Evolutionary conservation across 148 eudicot genomes (phyloP), one percentile per base, ranked within the genome.

Genomic region (Gaultheria prostrata): DNA sequence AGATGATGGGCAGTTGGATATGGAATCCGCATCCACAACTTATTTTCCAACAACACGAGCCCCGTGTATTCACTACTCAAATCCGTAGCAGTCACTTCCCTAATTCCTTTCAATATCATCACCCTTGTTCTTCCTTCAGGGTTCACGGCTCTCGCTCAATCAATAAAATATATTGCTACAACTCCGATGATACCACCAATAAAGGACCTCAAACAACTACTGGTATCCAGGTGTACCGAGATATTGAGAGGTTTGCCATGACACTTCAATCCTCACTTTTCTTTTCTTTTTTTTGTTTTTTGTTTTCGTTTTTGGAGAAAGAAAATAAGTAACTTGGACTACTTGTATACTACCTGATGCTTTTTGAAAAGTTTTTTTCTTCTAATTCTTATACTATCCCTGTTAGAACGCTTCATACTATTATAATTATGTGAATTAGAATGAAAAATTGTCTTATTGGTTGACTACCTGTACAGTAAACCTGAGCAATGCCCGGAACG

Each of bases 161-260:
- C 63, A 24, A 51, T 54, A 82, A 77, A 57, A 54, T 79, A 11
- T 74, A 28, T 59, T 83, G 86, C 86, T 54, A 78, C 46, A 57
- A 80, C 86, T 88, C 86, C 74, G 86, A 87, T 35, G 88, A 84
- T 50, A 18, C 33, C 75, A 53, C 82, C 53, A 17, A 45, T 33
- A 76, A 78, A 10, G 83, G 17, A 84, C 79, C 92, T 1, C 82
- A 88, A 63, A 83, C 86, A 43, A 87, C 87, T 39, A 87, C 91
- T 67, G 92, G 92, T 71, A 87, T 93, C 85, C 98, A 91, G 84
- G 86, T 93, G 76, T 94, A 94, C 88, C 85, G 91, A 54, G 98
- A 94, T 46, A 91, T 94, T 78, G 98, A 94, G 87, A 93, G 98
- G 98, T 90, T 8, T 20, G 83, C 14, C 15, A 6, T 26, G 3